Conservation (phyloP, 2,329 filamentous ascomycete genomes). For the Fusarium goolgardi region DNA sequence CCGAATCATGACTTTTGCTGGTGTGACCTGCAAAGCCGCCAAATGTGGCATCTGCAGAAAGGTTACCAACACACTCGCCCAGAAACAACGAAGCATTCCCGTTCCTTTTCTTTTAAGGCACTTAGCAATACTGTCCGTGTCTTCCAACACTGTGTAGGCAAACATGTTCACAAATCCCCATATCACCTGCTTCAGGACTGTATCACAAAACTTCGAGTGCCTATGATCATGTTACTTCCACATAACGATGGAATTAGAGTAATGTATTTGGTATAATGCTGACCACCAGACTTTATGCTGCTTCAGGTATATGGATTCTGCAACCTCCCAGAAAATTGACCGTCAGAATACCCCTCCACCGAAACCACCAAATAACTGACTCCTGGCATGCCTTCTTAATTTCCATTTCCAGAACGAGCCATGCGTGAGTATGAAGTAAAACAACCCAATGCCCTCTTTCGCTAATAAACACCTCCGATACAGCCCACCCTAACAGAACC, state of each 20-base stretch:
- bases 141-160: neutral
- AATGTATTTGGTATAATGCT: slow-evolving; percentile 28
- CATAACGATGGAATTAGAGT: slow-evolving; percentile 10
- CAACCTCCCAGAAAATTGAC: slow-evolving; percentile 7
- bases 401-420: slow-evolving; percentile 37
- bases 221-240: neutral
- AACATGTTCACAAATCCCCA: neutral
- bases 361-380: slow-evolving; percentile 24
- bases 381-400: slow-evolving; percentile 31
- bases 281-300: slow-evolving; percentile 15
- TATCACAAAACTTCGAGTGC: neutral
- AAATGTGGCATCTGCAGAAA: neutral
- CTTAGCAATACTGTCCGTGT: neutral
- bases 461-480: slow-evolving; percentile 23
- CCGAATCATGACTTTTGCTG: neutral
- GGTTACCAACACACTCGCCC: neutral
- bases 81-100: neutral
- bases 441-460: slow-evolving; percentile 17
- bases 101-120: neutral
- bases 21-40: neutral
- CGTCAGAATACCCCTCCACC: slow-evolving; percentile 23
- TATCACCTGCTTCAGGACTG: neutral
- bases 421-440: slow-evolving; percentile 29
- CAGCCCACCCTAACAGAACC: slow-evolving; percentile 7
- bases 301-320: slow-evolving; percentile 5